phyloP scores from a whole-genome alignment of 495 filamentous ascomycete species.

The Hypoxylon rickii region DNA sequence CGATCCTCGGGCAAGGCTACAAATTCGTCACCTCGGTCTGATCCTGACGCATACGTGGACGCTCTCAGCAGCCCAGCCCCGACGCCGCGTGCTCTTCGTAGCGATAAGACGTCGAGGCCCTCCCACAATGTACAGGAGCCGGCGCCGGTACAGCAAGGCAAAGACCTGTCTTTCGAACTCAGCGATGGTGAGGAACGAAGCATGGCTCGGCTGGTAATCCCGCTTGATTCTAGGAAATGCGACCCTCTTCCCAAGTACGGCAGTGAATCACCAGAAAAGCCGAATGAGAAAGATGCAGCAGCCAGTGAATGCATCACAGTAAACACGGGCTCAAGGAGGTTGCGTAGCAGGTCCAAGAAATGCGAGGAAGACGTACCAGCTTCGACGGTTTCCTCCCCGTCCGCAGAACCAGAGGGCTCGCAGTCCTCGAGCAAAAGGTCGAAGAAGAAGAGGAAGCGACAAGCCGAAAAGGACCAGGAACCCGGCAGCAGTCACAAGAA shows the following conservation, averaged over 20 bases:
- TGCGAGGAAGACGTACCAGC: constrained; percentile 7
- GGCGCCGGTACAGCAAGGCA: constrained; percentile 1
- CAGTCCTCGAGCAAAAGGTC: constrained; percentile 26
- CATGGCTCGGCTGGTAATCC: constrained; percentile 49
- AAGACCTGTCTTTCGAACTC: constrained; percentile 44
- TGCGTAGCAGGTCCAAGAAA: constrained; percentile 5
- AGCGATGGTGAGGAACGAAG: constrained; percentile 53
- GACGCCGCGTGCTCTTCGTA: constrained; percentile 13
- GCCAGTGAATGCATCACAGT: constrained; percentile 29
- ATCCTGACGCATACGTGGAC: constrained; percentile 51
- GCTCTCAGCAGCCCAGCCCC: constrained; percentile 46
- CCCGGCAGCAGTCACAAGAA: constrained; percentile 28
- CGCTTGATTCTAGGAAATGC: constrained; percentile 46
- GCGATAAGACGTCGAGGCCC: constrained; percentile 3
- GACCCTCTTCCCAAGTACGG: constrained; percentile 22
- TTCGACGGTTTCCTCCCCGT: constrained; percentile 3
- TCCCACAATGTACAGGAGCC: not conserved
- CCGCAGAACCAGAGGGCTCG: constrained; percentile 11
- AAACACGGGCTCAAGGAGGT: constrained; percentile 12
- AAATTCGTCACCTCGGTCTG: constrained; percentile 43
- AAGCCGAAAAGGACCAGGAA: constrained; percentile 21
- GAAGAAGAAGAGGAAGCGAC: constrained; percentile 36
- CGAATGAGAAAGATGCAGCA: not conserved
- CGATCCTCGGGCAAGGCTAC: constrained; percentile 14
- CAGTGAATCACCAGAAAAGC: constrained; percentile 32